Evolutionary conservation across 805 yeast species (phyloP).

Genomic region (Saturnispora diversa): DNA sequence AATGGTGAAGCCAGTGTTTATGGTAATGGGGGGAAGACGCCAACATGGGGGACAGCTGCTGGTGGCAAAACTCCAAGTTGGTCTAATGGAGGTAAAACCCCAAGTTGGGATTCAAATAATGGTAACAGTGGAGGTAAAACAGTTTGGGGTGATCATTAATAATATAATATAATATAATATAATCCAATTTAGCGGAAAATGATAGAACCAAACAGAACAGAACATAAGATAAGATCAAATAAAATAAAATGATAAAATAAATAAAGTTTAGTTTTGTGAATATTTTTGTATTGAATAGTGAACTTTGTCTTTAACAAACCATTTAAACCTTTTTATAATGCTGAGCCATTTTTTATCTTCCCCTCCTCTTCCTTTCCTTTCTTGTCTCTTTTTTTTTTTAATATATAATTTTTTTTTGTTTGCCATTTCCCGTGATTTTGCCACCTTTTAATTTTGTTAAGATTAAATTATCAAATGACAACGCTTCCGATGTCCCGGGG

Average conservation of each 20-base stretch:
- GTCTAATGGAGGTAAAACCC: slow-evolving; percentile 31
- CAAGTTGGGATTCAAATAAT: slow-evolving; percentile 32
- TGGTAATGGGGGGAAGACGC: slow-evolving; percentile 32
- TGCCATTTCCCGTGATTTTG: slow-evolving; percentile 6
- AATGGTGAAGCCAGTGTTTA: slow-evolving; percentile 17
- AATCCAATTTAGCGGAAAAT: no score
- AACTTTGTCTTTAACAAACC: no score
- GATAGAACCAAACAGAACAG: no score
- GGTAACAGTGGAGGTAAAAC: slow-evolving; percentile 21
- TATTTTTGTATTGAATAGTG: no score
- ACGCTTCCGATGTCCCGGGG: slow-evolving; percentile 1
- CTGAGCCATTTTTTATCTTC: no score
- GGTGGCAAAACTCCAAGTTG: slow-evolving; percentile 33
- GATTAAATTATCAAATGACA: slow-evolving; percentile 3
- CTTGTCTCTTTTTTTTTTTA: background rate
- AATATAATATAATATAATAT: no score
- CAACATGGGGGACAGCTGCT: slow-evolving; percentile 42
- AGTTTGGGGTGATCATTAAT: slow-evolving; percentile 24
- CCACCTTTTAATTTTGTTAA: background rate
- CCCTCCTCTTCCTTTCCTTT: no score
- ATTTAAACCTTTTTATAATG: no score
- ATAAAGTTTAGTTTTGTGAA: no score
- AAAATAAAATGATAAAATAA: no score
- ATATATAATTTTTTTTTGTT: background rate
- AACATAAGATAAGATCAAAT: no score